phyloP scores from a whole-genome alignment of 2,329 filamentous ascomycete species.

The Aspergillus quadricinctus region DNA sequence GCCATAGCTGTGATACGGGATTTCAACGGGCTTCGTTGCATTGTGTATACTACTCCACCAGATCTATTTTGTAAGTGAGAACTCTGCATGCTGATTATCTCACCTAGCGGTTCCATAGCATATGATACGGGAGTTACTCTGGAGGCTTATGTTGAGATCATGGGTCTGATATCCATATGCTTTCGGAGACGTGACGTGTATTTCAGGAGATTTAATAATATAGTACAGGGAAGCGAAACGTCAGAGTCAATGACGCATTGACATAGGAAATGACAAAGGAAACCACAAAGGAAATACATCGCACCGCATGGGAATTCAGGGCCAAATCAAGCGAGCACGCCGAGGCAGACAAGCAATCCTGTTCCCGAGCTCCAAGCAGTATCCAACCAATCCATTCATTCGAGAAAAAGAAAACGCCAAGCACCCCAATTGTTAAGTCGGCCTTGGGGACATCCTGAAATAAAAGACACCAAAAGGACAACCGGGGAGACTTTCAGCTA shows the following conservation, averaged over 20 bases:
- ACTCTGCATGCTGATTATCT: too few relatives aligned
- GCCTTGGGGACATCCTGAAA: not conserved
- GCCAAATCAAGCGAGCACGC: not conserved
- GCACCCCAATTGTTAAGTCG: not conserved
- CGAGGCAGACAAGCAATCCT: not conserved
- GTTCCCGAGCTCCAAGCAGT: not conserved
- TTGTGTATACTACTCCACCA: not conserved
- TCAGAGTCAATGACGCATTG: not conserved
- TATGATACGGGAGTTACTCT: not conserved
- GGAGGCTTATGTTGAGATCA: not conserved
- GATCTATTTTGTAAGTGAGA: too few relatives aligned
- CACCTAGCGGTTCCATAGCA: not conserved
- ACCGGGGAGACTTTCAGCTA: not conserved
- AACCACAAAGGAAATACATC: conserved; percentile 6
- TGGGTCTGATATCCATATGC: not conserved
- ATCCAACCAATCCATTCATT: not conserved
- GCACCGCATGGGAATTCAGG: not conserved
- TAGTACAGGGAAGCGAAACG: not conserved
- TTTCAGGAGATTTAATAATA: not conserved
- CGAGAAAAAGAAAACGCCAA: not conserved
- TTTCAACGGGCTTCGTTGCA: too few relatives aligned
- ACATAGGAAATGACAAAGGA: conserved; percentile 5
- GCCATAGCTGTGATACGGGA: too few relatives aligned
- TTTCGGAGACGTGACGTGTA: not conserved
- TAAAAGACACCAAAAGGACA: not conserved